These are phyloP conservation scores for Cenococcum geophilum DNA, from an alignment of 495 filamentous ascomycete genomes.

Conservation along the genomic window DNA sequence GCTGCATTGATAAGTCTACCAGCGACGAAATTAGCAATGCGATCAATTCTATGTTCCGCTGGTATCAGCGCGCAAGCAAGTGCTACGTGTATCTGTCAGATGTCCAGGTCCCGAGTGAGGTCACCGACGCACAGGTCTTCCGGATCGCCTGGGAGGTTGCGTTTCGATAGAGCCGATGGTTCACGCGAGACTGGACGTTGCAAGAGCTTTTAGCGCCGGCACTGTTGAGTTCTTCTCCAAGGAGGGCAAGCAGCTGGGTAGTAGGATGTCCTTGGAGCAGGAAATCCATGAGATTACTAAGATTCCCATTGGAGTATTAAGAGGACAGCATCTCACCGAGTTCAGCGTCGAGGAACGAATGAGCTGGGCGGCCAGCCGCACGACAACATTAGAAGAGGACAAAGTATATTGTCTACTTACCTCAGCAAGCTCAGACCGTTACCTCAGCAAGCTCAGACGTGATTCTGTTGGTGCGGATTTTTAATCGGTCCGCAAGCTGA, in stretches of 20 bases:
- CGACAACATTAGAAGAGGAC: constrained; percentile 19
- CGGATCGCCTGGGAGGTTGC: constrained; percentile 3
- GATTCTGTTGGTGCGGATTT: too few species aligned
- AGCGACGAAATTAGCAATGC: background rate
- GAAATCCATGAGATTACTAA: constrained; percentile 22
- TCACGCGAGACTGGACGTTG: constrained; percentile 19
- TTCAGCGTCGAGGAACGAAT: constrained; percentile 13
- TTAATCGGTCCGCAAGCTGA: too few species aligned
- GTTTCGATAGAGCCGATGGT: constrained; percentile 19
- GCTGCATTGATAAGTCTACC: constrained; percentile 8
- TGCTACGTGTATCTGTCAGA: constrained; percentile 20
- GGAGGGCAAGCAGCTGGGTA: constrained; percentile 22
- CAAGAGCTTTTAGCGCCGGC: constrained; percentile 16
- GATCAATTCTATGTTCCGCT: constrained; percentile 13
- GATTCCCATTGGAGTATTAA: constrained; percentile 16
- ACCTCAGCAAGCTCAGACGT: too few species aligned
- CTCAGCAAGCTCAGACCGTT: too few species aligned
- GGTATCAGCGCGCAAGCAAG: constrained; percentile 8
- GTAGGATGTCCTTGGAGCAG: constrained; percentile 21
- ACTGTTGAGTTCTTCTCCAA: constrained; percentile 25
- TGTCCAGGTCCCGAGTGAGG: constrained; percentile 6
- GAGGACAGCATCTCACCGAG: constrained; percentile 17
- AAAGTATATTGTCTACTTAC: constrained; percentile 12
- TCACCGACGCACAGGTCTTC: background rate
- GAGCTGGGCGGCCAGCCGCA: constrained; percentile 25